Evolutionary conservation across 116 monocot genomes (phyloP), one percentile per base, ranked within the genome.

Genomic region (Zostera marina): DNA sequence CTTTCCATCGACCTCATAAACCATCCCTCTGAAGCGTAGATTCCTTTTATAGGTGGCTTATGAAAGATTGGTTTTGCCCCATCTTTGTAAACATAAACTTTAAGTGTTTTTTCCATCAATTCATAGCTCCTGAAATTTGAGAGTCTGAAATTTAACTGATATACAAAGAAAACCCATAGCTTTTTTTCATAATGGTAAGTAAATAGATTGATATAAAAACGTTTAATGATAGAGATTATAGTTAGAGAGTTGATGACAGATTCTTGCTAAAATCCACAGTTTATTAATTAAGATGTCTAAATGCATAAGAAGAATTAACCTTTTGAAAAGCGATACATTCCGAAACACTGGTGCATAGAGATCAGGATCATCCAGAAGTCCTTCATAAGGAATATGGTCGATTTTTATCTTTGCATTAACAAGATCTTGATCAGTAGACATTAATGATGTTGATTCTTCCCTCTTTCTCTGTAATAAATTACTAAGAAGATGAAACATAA

Each of bases 1-100:
- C 46, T 69, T 63, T 70, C 73, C 64, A 81, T 62, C 45, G 70
- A 24, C 53, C 73, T 81, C 70, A 81, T 64, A 62, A 81, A 81
- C 81, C 81, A 81, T 47, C 81, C 81, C 62, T 81, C 81, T 21
- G 81, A 81, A 56, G 81, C 76, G 67, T 81, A 81, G 42, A 81
- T 81, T 11, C 80, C 81, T 42, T 70, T 66, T 38, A 81, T 63
- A 15, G 58, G 56, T 3, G 81, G 76, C 4, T 66, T 73, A 25
- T 76, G 81, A 48, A 81, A 81, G 54, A 81, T 76, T n/a, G 81
- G 81, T 54, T 26, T 69, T 11, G 12, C 13, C 24, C 81, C 81
- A 52, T 81, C 81, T 21, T 26, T 46, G 47, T 81, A 81, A 26
- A 81, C 67, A 61, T 81, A 81, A 41, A 81, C 60, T 57, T 81